A percentile compares a stretch with the other conserved stretches of the same genome.
Evolutionary conservation across 2,329 filamentous ascomycete species (phyloP).

Genomic region (Xylaria digitata): DNA sequence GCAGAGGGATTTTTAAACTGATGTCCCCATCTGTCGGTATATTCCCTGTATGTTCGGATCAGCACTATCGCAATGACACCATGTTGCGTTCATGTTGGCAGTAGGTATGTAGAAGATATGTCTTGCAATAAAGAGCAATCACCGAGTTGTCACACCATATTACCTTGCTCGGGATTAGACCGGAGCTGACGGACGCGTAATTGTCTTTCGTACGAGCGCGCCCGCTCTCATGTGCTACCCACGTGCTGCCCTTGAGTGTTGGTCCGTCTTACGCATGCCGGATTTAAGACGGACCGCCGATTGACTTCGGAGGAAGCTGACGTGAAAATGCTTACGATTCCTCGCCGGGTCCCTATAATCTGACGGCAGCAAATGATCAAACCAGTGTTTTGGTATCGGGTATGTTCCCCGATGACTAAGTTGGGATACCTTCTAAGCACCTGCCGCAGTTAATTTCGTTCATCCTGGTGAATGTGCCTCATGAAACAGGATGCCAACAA

Average conservation of each 20-base stretch:
- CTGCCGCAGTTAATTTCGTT: not conserved
- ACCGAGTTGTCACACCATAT: not conserved
- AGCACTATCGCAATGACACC: not conserved
- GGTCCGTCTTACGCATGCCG: not conserved
- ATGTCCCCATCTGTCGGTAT: not conserved
- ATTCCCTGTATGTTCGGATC: not conserved
- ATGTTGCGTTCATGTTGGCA: not conserved
- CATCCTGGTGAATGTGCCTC: not conserved
- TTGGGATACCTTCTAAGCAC: not conserved
- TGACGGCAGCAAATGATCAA: constrained; percentile 2
- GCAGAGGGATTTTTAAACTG: constrained; percentile 1
- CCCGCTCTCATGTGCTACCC: too few species aligned
- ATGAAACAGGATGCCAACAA: too few species aligned
- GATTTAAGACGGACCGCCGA: not conserved
- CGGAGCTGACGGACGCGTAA: not conserved
- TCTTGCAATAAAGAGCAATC: not conserved
- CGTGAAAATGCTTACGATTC: not conserved
- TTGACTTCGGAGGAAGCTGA: not conserved
- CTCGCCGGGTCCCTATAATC: not conserved
- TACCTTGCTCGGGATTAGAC: not conserved
- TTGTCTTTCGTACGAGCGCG: not conserved
- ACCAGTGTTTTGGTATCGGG: not conserved
- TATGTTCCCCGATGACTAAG: not conserved
- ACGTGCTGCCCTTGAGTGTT: not conserved
- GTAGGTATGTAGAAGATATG: not conserved